Conservation (phyloP, 805 yeast genomes). For the Debaryomyces maramus region DNA sequence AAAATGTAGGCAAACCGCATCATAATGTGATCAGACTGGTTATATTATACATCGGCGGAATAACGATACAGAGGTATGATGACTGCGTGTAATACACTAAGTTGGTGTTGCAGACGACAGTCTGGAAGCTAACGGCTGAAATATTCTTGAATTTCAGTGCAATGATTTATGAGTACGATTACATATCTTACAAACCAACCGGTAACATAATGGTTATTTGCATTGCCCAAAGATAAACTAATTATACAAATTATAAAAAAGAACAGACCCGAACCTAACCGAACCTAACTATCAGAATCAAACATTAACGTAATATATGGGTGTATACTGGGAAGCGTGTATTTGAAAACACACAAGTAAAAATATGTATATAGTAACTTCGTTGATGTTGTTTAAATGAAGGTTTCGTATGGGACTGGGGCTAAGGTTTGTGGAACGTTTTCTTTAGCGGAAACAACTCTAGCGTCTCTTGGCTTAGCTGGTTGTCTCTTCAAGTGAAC, state of each 20-base stretch:
- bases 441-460: constrained; percentile 76
- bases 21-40: neutral
- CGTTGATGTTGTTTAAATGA: constrained; percentile 61
- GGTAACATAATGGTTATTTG: constrained; percentile 4
- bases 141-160: constrained; percentile 1
- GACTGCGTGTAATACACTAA: constrained; percentile 1
- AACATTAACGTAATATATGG: constrained; percentile 7
- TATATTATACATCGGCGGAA: constrained; percentile 1
- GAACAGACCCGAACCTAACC: constrained; percentile 6
- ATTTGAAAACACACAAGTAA: neutral
- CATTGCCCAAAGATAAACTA: constrained; percentile 8
- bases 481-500: constrained; percentile 98
- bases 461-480: constrained; percentile 94
- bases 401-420: constrained; percentile 99
- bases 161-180: constrained; percentile 3
- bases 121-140: neutral
- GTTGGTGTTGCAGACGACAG: neutral
- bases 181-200: constrained; percentile 2
- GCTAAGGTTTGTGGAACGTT: constrained; percentile 95
- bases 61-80: neutral
- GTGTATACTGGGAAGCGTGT: neutral
- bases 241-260: constrained; percentile 8
- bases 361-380: neutral
- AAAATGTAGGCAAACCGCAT: constrained; percentile 2
- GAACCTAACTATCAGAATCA: constrained; percentile 6